Percentiles rank a stretch among this genome's conserved stretches.
These are phyloP conservation scores for Tarenaya hassleriana DNA, from an alignment of 345 rosid genomes.

Conservation along the genomic window DNA sequence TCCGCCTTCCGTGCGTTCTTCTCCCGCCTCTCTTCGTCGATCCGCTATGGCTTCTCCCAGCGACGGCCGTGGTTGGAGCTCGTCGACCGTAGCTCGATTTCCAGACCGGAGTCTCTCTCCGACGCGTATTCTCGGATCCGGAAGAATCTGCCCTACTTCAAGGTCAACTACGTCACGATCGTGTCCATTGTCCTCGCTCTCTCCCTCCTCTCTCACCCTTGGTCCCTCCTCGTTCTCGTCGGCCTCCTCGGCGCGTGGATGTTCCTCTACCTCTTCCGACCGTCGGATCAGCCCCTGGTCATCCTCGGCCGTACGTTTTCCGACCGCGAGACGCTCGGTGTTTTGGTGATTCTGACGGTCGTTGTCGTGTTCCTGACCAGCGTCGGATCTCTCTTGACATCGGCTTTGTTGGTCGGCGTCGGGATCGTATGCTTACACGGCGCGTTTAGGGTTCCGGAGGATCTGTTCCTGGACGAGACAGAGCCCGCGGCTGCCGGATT, in stretches of 20 bases:
- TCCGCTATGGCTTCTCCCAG: slow-evolving; percentile 60
- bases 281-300: slow-evolving; percentile 64
- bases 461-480: slow-evolving; percentile 71
- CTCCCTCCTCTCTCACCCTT: slow-evolving; percentile 62
- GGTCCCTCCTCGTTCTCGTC: slow-evolving; percentile 59
- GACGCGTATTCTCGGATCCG: slow-evolving; percentile 70
- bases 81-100: slow-evolving; percentile 48
- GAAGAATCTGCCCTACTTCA: slow-evolving; percentile 53
- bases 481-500: slow-evolving; percentile 54
- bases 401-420: slow-evolving; percentile 54
- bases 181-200: slow-evolving; percentile 52
- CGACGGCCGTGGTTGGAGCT: slow-evolving; percentile 79
- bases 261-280: slow-evolving; percentile 59
- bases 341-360: slow-evolving; percentile 43
- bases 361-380: slow-evolving; percentile 64
- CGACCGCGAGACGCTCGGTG: slow-evolving; percentile 66
- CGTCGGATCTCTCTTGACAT: slow-evolving; percentile 65
- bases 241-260: slow-evolving; percentile 59
- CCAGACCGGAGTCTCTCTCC: slow-evolving; percentile 51
- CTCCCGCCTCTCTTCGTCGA: slow-evolving; percentile 55
- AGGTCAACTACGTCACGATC: slow-evolving; percentile 62
- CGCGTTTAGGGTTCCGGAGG: slow-evolving; percentile 79
- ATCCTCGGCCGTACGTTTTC: slow-evolving; percentile 60
- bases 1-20: slow-evolving; percentile 58
- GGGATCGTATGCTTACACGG: slow-evolving; percentile 71